These are phyloP conservation scores for Aspergillus pseudoglaucus DNA, from an alignment of 2,329 filamentous ascomycete genomes.

Conservation along the genomic window DNA sequence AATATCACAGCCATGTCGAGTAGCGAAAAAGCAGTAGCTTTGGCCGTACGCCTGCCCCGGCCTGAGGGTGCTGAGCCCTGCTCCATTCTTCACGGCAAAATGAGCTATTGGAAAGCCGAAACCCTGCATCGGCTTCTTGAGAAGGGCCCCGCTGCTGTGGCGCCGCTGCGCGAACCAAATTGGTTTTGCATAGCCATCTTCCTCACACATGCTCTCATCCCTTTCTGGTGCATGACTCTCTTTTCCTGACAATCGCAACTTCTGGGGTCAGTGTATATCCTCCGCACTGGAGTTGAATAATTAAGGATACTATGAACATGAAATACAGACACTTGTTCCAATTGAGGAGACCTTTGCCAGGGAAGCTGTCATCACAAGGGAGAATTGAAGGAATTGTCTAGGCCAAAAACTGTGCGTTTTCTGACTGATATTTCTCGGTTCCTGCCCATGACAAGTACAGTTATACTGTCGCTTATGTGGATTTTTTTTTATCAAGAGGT, in stretches of 20 bases:
- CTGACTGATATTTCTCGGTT: neutral
- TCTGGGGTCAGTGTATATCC: neutral
- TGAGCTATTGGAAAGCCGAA: neutral
- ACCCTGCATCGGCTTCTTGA: neutral
- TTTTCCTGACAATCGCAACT: neutral
- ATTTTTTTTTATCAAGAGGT: neutral
- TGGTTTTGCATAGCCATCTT: constrained; percentile 4
- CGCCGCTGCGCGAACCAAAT: constrained; percentile 2
- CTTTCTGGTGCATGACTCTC: neutral
- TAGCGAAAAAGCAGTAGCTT: too few species aligned
- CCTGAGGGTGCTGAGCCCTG: too few species aligned
- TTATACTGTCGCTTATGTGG: neutral
- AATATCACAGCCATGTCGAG: too few species aligned
- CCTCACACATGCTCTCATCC: constrained; percentile 1
- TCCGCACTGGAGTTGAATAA: neutral
- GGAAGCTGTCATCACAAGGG: neutral
- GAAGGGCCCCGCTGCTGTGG: constrained; percentile 1
- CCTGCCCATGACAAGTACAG: neutral
- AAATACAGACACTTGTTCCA: neutral
- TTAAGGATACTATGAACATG: neutral
- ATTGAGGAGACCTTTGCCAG: neutral
- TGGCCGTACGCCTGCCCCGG: too few species aligned
- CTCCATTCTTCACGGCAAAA: too few species aligned
- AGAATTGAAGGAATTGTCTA: neutral
- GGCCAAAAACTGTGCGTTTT: neutral